phyloP scores from a whole-genome alignment of 2,329 filamentous ascomycete species.

The Trichoderma brevicompactum region DNA sequence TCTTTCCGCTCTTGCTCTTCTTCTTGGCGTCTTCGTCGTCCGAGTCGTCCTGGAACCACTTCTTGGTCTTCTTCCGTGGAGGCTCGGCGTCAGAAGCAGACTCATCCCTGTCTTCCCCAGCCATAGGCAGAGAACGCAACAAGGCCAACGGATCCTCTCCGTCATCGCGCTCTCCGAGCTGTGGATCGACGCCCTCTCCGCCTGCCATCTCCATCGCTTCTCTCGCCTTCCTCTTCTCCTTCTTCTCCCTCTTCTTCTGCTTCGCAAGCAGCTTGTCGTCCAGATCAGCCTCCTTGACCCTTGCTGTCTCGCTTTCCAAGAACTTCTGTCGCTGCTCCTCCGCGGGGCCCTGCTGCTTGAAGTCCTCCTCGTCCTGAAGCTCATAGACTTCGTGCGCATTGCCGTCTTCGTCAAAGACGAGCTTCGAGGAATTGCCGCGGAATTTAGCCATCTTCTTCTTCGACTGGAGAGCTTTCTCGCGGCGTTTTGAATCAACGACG shows the following conservation, averaged over 20 bases:
- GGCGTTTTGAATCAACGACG: constrained; percentile 89
- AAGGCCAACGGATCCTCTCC: constrained; percentile 61
- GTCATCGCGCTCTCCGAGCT: constrained; percentile 48
- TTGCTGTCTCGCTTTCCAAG: constrained; percentile 72
- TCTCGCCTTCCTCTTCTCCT: constrained; percentile 71
- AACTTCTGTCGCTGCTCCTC: constrained; percentile 78
- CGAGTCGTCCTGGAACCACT: constrained; percentile 76
- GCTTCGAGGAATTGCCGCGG: constrained; percentile 82
- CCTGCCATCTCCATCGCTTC: constrained; percentile 51
- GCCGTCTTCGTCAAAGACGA: constrained; percentile 92
- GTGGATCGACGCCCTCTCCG: constrained; percentile 38
- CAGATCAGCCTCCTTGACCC: constrained; percentile 75
- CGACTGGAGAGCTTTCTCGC: constrained; percentile 91
- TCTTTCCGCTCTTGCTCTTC: constrained; percentile 47
- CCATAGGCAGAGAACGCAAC: constrained; percentile 60
- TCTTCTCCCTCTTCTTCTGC: constrained; percentile 77
- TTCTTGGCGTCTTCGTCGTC: constrained; percentile 52
- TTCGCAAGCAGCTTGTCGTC: constrained; percentile 81
- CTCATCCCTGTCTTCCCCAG: constrained; percentile 41
- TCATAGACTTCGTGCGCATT: constrained; percentile 85
- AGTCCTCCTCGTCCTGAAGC: constrained; percentile 82
- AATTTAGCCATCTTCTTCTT: constrained; percentile 94
- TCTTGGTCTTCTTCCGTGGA: constrained; percentile 66
- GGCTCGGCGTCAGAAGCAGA: constrained; percentile 48
- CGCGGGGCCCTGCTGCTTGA: constrained; percentile 73